Base-by-base conservation (phyloP, 257 asterid genomes). In the Euphrasia confusa region DNA sequence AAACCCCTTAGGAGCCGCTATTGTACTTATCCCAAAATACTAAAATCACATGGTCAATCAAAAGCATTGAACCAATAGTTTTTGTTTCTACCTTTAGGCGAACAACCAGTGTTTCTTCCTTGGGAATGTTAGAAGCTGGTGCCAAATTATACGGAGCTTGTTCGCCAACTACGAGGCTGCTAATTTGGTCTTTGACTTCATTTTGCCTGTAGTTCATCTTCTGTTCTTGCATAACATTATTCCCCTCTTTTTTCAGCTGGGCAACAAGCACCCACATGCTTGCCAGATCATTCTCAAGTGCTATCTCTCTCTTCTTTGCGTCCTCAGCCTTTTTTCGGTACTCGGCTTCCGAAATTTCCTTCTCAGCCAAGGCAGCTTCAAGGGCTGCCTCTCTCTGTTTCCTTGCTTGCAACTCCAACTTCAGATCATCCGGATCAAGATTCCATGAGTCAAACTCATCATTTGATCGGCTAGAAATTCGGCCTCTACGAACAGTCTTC, bases 221-320 rank as follows among this genome's bases (percentile, higher is more conserved):
- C 12, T 74, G 52, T 63, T 81, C 90, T 48, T 73, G 80, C 12
- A 58, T 27, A 53, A 67, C 75, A 15, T 78, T 77, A 37, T 37
- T 77, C 30, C 71, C 87, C 65, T 87, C 90, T 78, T 83, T 87
- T 79, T 85, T 93, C 67, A 94, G 79, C 83, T 83, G 97, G 64
- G 99, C 90, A 76, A 94, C 93, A 27, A 89, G 92, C 71, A 94
- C 95, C 99, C 99, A 94, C 99, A 94, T 94, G 65, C 90, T 94
- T 40, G 99, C 96, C 71, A 94, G 77, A 72, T 94, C 99, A 81
- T 94, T 94, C 67, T 94, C 99, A 66, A 94, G 72, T 67, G 84
- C 76, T 0, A 90, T 81, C 79, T 94, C 99, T 75, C 94, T 85
- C 77, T 81, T 84, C 94, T 85, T 90, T 4, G 86, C 78, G 72